Base-by-base conservation (phyloP, 2,329 filamentous ascomycete species). In the Hymenoscyphus scutula region DNA sequence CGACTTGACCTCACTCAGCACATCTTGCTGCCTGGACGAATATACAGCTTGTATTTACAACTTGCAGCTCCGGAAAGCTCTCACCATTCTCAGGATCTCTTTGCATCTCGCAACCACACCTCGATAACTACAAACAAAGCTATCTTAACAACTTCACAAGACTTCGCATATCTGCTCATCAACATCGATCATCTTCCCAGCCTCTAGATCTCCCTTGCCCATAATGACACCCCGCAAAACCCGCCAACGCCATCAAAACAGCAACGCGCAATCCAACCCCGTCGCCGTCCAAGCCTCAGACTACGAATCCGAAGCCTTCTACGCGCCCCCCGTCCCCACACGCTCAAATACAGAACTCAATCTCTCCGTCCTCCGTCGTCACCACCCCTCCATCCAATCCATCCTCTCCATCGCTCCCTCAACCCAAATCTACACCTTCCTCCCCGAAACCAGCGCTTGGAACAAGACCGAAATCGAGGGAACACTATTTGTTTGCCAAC, bases 401-500 rank as follows among this genome's bases (percentile, higher is more conserved):
- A 92, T 97, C 73, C 81, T 92, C 67, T 89, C 89, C 66, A 89
- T 95, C 68, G 92, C 92, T 5, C 89, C 90, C 34, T 96, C 94
- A 71, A 90, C 90, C 29, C 91, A 95, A 38, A 84, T 97, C 68
- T 98, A 97, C 80, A 84, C 84, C 56, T 95, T 96, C 78, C 85
- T 82, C 65, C 81, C 85, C 55, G 77, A 81, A 4, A 82, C 85
- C 2, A 79, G 84, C 59, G 78, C 81, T 64, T 98, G 95, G 95
- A 90, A 95, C 74, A 96, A 96, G 79, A 85, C 84, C 54, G 90
- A 88, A 61, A 84, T 93, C 11, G 93, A 97, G 76, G 95, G 95
- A 45, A 90, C 91, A 13, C 80, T 98, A 67, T 99, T 98, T 75
- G 85, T 98, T 59, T 96, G 91, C 79, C 83, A 89, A 67, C 82